Percentiles rank a stretch among this genome's conserved stretches.
These are phyloP conservation scores for Diatrype stigma DNA, from an alignment of 2,329 filamentous ascomycete genomes.

Conservation along the genomic window DNA sequence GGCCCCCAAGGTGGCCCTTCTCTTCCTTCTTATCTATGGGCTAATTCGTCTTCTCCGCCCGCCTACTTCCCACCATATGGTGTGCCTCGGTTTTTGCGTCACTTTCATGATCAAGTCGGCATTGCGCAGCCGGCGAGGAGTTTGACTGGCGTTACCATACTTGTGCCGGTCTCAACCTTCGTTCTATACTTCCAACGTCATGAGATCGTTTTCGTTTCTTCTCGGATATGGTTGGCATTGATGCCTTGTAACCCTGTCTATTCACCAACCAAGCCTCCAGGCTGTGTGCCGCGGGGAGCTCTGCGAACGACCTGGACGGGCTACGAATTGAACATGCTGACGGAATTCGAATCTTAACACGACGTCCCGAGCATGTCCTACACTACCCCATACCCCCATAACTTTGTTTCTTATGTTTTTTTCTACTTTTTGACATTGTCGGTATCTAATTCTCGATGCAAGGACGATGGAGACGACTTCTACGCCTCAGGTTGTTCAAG, in stretches of 20 bases:
- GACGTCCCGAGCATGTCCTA: background rate
- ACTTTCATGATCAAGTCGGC: constrained; percentile 4
- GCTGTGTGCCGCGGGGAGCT: constrained; percentile 10
- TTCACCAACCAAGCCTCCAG: constrained; percentile 1
- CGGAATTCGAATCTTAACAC: background rate
- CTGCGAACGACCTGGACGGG: constrained; percentile 23
- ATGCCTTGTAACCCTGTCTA: constrained; percentile 10
- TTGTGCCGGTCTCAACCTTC: constrained; percentile 1
- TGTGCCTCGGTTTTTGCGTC: constrained; percentile 7
- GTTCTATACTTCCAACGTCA: constrained; percentile 4
- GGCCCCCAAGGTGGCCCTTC: constrained; percentile 6
- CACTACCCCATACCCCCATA: background rate
- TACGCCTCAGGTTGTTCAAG: background rate
- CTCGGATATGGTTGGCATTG: constrained; percentile 9
- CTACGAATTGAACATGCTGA: constrained; percentile 20
- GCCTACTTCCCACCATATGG: constrained; percentile 2
- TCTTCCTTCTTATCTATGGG: constrained; percentile 9
- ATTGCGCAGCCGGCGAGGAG: constrained; percentile 16
- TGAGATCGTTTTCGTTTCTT: constrained; percentile 4
- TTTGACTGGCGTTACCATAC: constrained; percentile 13
- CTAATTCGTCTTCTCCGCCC: constrained; percentile 4
- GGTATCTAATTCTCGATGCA: background rate
- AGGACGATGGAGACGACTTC: background rate
- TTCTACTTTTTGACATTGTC: background rate
- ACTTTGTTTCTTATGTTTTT: background rate